Base-by-base conservation (phyloP, 371 early-diverging fungal genomes). In the Mortierella sp. region DNA sequence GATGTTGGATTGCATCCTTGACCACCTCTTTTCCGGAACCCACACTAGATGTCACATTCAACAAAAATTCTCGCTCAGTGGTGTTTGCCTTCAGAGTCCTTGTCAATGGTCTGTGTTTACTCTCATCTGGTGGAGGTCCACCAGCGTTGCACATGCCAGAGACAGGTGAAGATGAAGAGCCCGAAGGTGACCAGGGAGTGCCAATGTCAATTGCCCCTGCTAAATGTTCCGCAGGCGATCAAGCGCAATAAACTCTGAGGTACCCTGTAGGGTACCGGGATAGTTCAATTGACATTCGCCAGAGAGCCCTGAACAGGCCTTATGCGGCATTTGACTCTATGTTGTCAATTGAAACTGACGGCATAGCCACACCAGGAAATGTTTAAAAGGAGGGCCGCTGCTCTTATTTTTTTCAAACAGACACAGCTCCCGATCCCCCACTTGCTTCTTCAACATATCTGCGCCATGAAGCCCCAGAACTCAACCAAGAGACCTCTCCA, bases 131-230 rank as follows among this genome's bases (percentile, higher is more conserved):
- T 1, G 72, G 72, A 14, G 72, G 72, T 21, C 72, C 72, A 14
- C 72, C 72, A n/a, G 72, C 72, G 6, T 38, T 72, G 42, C 72
- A 72, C 50, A 72, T 72, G 72, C 72, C 72, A 31, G 72, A 67
- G 51, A 62, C 67, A 59, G 54, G 58, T n/a, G 72, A 72, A 23
- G 67, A 66, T 9, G 66, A 65, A 19, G 64, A 61, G 31, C 61
- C 61, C 2, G 72, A 66, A 0, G 60, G 54, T 14, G 64, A 64
- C 8, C 43, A 57, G 13, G 51, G 47, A 10, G 61, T 19, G 19
- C 39, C n/a, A n/a, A n/a, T n/a, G n/a, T n/a, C n/a, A n/a, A n/a
- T n/a, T n/a, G n/a, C n/a, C n/a, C n/a, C n/a, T n/a, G n/a, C n/a
- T n/a, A n/a, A n/a, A n/a, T n/a, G n/a, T n/a, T n/a, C n/a, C n/a